phyloP scores from a whole-genome alignment of 768 basidiomycete genomes.

The Tricholoma furcatifolium region DNA sequence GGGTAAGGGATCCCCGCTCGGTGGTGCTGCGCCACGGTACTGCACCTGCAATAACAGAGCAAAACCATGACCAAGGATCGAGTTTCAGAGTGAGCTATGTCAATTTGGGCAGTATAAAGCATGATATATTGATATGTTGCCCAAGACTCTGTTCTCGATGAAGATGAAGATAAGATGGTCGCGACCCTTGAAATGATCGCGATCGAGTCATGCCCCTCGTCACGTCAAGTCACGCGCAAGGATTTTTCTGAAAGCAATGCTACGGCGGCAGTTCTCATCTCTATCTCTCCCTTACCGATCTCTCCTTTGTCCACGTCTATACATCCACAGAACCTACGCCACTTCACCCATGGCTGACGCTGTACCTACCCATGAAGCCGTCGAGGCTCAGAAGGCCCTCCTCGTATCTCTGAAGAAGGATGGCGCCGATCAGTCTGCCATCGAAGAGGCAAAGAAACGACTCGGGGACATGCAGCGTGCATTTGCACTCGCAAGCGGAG shows the following conservation, averaged over 20 bases:
- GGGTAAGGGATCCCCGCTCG: too few species aligned
- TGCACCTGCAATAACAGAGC: too few species aligned
- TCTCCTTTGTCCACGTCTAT: constrained; percentile 14
- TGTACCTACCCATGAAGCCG: constrained; percentile 50
- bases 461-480: constrained; percentile 68
- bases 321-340: constrained; percentile 16
- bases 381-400: constrained; percentile 52
- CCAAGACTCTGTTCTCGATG: too few species aligned
- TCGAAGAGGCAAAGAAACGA: constrained; percentile 68
- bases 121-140: too few species aligned
- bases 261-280: constrained; percentile 3
- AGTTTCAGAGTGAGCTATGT: too few species aligned
- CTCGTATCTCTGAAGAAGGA: constrained; percentile 62
- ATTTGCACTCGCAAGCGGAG: constrained; percentile 42
- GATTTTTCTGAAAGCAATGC: constrained; percentile 6
- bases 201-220: constrained; percentile 1
- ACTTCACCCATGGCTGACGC: constrained; percentile 13
- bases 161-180: too few species aligned
- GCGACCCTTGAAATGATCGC: not conserved
- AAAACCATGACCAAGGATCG: too few species aligned
- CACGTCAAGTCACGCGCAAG: constrained; percentile 9
- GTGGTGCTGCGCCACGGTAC: too few species aligned
- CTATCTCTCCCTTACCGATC: constrained; percentile 35
- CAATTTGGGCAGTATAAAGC: too few species aligned
- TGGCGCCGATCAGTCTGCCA: constrained; percentile 43